Conservation (phyloP, 345 rosid species). For the thale cress (Arabidopsis thaliana) region DNA sequence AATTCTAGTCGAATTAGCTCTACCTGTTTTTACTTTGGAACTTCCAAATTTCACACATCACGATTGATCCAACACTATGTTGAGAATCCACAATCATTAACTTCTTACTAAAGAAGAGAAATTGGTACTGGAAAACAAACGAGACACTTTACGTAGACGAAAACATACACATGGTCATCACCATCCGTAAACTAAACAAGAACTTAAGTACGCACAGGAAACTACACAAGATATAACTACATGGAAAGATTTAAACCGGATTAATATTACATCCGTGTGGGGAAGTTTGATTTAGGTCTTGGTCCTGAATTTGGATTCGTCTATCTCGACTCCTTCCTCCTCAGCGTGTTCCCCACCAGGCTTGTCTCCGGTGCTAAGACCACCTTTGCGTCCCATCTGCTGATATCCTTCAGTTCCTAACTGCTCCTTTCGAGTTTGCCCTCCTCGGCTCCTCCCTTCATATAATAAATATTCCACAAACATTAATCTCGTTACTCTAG, state of each 20-base stretch:
- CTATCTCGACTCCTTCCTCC: conserved; percentile 43
- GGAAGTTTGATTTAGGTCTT: conserved; percentile 10
- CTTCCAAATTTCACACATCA: neutral
- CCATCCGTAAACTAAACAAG: conserved; percentile 10
- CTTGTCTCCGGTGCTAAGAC: conserved; percentile 50
- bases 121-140: neutral
- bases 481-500: neutral
- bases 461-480: neutral
- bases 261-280: neutral
- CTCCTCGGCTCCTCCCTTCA: conserved; percentile 68
- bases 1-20: neutral
- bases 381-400: conserved; percentile 66
- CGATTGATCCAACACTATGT: neutral
- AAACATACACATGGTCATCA: conserved; percentile 15
- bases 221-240: conserved; percentile 12
- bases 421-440: conserved; percentile 64
- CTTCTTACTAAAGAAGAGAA: neutral
- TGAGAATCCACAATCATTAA: neutral
- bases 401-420: conserved; percentile 65
- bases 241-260: neutral
- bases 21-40: neutral
- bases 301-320: conserved; percentile 55
- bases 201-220: neutral
- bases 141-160: neutral
- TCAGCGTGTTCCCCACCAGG: conserved; percentile 46